Base-by-base conservation (phyloP, 2,329 filamentous ascomycete genomes). In the Aspergillus puulaauensis region DNA sequence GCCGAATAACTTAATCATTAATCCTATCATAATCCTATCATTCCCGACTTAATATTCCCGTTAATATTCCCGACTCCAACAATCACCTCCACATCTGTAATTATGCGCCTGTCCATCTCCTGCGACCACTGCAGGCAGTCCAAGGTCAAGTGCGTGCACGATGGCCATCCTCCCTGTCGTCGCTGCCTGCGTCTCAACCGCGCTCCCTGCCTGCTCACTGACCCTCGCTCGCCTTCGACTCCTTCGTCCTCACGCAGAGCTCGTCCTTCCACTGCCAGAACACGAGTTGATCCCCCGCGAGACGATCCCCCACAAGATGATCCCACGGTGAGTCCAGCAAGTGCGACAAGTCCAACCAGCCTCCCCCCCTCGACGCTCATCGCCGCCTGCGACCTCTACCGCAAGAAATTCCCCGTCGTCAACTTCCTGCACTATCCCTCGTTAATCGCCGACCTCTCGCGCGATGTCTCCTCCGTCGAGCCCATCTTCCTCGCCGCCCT, bases 371-470 rank as follows among this genome's bases (percentile, higher is more conserved):
- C 71, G 12, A 70, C 61, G 8, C 60, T 74, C 27, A 72, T 74
- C 59, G 65, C 58, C n/a, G 72, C 71, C 3, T 68, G 71, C 33
- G 72, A 74, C 41, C 67, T 68, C 5, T 74, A 74, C 55, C 65
- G 72, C 52, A 73, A 71, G 53, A 73, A 73, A 48, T 74, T 74
- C 40, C 72, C 72, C 7, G 67, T 74, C 7, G 64, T 70, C 17
- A 74, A 74, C 53, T 74, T 74, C 45, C 65, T 74, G 4, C 72
- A 74, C 41, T 74, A 74, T 47, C 72, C 72, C 3, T 72, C 72
- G 1, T 59, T 74, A 17, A 72, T 74, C 19, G 66, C 70, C 0
- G 70, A 74, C 33, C 59, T 74, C 6, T 74, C 72, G 3, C 61
- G 66, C 3, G 64, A 69, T 54, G 59, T 59, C 6, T 57, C 67